These are phyloP conservation scores for Arabidopsis arenosa DNA, from an alignment of 345 rosid species.

Conservation along the genomic window DNA sequence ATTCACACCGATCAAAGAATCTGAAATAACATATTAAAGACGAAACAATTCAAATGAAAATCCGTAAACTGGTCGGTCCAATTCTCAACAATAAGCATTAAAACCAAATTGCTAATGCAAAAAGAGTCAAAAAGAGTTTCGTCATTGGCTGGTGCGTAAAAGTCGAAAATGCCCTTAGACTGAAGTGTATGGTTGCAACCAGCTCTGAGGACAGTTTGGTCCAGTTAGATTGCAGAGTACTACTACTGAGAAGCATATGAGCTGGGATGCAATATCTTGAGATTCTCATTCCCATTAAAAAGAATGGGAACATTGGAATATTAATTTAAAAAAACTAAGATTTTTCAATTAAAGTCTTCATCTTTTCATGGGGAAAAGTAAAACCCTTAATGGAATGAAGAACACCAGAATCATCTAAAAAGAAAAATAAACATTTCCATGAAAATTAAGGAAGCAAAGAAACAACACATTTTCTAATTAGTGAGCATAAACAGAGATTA, in stretches of 20 bases:
- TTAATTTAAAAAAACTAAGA: not conserved
- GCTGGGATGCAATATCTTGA: slow-evolving; percentile 50
- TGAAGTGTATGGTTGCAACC: not conserved
- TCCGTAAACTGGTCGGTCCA: slow-evolving; percentile 28
- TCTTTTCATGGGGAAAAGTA: slow-evolving; percentile 17
- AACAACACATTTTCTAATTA: slow-evolving; percentile 10
- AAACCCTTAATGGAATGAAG: slow-evolving; percentile 20
- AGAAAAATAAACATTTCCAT: not conserved
- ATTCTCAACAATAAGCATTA: slow-evolving; percentile 10
- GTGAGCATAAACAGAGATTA: slow-evolving; percentile 15
- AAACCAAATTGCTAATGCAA: slow-evolving; percentile 20
- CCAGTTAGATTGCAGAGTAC: slow-evolving; percentile 24
- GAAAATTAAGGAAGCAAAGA: slow-evolving; percentile 10
- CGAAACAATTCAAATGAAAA: slow-evolving; percentile 13
- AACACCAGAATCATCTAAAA: slow-evolving; percentile 29
- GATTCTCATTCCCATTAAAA: slow-evolving; percentile 45
- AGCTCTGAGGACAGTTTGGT: slow-evolving; percentile 31
- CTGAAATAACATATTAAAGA: slow-evolving; percentile 46
- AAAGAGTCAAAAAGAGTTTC: not conserved
- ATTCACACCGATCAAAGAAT: slow-evolving; percentile 85
- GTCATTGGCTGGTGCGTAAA: not conserved
- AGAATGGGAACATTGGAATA: slow-evolving; percentile 25
- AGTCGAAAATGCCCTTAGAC: slow-evolving; percentile 20
- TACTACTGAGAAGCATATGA: slow-evolving; percentile 41
- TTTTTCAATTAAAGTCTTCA: slow-evolving; percentile 17